Evolutionary conservation across 345 rosid species (phyloP), one percentile per base, ranked within the genome.

Genomic region (Arabidopsis arenosa): DNA sequence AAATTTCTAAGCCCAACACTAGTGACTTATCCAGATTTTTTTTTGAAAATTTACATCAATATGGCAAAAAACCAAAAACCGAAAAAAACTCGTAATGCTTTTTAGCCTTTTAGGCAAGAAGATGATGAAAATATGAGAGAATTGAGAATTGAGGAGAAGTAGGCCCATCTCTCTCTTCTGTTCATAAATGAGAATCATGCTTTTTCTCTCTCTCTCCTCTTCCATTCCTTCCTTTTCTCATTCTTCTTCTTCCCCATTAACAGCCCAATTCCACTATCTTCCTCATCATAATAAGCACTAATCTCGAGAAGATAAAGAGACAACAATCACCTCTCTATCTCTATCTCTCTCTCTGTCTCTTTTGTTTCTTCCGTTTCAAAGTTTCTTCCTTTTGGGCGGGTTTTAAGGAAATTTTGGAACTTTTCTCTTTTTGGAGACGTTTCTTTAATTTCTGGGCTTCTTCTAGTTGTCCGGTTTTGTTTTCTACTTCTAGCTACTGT

Each of bases 111-210:
- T 58, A 69, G 26, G 52, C 52, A 63, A 62, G 41, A 61, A 76
- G 32, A 69, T 2, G 13, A 61, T 76, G 64, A 43, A 28, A 28
- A 52, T 12, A 43, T 21, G 53, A 49, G 14, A 60, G 35, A 11
- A 61, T 17, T 13, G 17, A 32, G 64, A 55, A 61, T 56, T 69
- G 52, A 68, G 51, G 2, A 56, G 66, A 35, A 9, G 63, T 78
- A 72, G 73, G 77, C 57, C 77, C 74, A 40, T 41, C 68, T 68
- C 79, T 68, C 79, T 62, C 80, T 36, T 75, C 26, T 69, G 64
- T 47, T 9, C 51, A 54, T 61, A 79, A 75, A 74, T 54, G 63
- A 79, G 79, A 74, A 77, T 77, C 62, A 77, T 71, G 77, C 76
- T 63, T 62, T 62, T 54, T 3, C 28, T 56, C n/a, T 23, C 26